Evolutionary conservation across 2,329 filamentous ascomycete genomes (phyloP), one percentile per base, ranked within the genome.

Genomic region (Fusarium virguliforme): DNA sequence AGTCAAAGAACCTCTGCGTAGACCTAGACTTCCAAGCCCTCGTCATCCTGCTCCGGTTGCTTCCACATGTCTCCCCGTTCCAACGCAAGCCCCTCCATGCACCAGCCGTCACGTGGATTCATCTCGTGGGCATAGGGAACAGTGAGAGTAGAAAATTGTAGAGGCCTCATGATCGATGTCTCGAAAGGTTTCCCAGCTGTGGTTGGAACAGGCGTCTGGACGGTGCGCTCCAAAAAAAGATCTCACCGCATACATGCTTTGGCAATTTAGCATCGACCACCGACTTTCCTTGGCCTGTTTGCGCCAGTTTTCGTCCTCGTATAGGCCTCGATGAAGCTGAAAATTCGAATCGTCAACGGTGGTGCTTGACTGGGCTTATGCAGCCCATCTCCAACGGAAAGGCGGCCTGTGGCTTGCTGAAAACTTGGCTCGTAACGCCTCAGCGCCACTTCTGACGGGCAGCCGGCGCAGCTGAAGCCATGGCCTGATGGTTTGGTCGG

Each of bases 391-490:
- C 18, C 4, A 12, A 6, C 28, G 4, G 15, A 12, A 18, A 30
- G 43, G 26, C 26, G 43, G 43, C 15, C 2, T 30, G 43, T 48
- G 43, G 43, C 43, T 48, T 48, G 43, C 43, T 48, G 43, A 48
- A 48, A n/a, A 3, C 26, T 41, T 4, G 41, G 43, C 43, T 30
- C 43, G 43, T 30, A 48, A 30, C 43, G 43, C 43, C 43, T 48
- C 26, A 30, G 26, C 43, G 43, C 43, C 43, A 48, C 43, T 28
- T 48, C 43, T 48, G 43, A 48, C 26, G 43, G 43, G 43, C 43
- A 48, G 43, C 43, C 26, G 43, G 4, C 10, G 15, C 15, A 6
- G 26, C 43, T 48, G 43, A 30, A n/a, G 43, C 3, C 43, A 48
- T 48, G 15, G 43, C 3, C 26, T 30, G 43, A 28, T 18, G 43